Conservation (phyloP, 2,329 filamentous ascomycete genomes). For the Lachnum nothofagi region DNA sequence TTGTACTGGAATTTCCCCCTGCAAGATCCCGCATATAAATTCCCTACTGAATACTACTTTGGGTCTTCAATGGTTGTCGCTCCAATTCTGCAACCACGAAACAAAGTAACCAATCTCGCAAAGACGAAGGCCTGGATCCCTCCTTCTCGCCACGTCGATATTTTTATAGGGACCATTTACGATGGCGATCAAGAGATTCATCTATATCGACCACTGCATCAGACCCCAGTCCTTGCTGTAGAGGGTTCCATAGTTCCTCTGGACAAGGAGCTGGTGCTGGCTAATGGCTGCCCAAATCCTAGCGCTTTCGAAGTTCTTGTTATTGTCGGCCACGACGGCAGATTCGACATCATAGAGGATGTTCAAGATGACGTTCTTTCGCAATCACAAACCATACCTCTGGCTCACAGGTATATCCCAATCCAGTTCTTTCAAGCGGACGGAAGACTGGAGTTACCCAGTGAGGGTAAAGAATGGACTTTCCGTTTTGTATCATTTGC, state of each 20-base stretch:
- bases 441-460: too few relatives aligned
- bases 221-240: slow-evolving; percentile 48
- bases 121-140: slow-evolving; percentile 53
- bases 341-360: slow-evolving; percentile 48
- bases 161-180: slow-evolving; percentile 54
- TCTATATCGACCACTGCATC: slow-evolving; percentile 45
- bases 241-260: slow-evolving; percentile 56
- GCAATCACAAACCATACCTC: too few relatives aligned
- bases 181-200: slow-evolving; percentile 49
- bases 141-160: slow-evolving; percentile 47
- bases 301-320: slow-evolving; percentile 45
- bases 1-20: slow-evolving; percentile 58
- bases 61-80: slow-evolving; percentile 52
- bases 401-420: too few relatives aligned
- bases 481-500: too few relatives aligned
- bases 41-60: slow-evolving; percentile 56
- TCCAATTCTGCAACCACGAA: slow-evolving; percentile 50
- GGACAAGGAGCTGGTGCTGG: slow-evolving; percentile 39
- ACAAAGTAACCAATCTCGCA: slow-evolving; percentile 42
- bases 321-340: slow-evolving; percentile 43
- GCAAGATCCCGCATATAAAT: slow-evolving; percentile 48
- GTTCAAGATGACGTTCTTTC: neutral
- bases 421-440: too few relatives aligned
- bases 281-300: slow-evolving; percentile 46
- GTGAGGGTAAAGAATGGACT: too few relatives aligned